Base-by-base conservation (phyloP, 768 basidiomycete genomes). In the Collybia sordida region DNA sequence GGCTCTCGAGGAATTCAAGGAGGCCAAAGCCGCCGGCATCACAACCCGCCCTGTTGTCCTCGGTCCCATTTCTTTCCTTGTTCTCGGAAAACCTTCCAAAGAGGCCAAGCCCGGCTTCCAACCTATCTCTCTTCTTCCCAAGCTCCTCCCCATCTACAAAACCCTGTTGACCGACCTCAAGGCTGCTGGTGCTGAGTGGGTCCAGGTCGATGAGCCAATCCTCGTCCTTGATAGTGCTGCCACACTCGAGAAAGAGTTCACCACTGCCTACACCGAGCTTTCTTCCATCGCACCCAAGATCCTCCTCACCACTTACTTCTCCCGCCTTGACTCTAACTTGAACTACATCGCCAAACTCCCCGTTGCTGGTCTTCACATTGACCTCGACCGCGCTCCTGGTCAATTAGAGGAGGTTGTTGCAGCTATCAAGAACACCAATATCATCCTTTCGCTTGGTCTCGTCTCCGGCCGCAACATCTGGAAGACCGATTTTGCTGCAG, bases 401-500 rank as follows among this genome's bases (percentile, higher is more conserved):
- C 97, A 99, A 72, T 85, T 99, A 56, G 87, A 90, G 43, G 78
- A 78, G 40, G 89, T 93, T 55, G 54, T 96, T 55, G 79, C 77
- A 38, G 93, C 93, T 49, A 67, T 98, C 70, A 97, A 94, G 79
- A 66, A 80, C 54, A 95, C 93, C 57, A 72, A 70, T 63, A 80
- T 93, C 55, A 64, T 86, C 56, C 81, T 99, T 45, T 98, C 97
- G 35, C 86, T 98, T 55, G 97, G 97, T 72, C 69, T 98, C 54
- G 90, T 99, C 56, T 98, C 97, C 39, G 97, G 97, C 47, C 93
- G 97, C 67, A 98, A 98, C 81, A 92, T 99, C 77, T 99, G 97
- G 97, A 99, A 98, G 85, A 88, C 84, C 55, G 95, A 98, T 73
- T 86, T 98, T 61, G 75, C 79, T 55, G 85, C 83, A 47, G 86